Conservation (phyloP, 1,284 basidiomycete genomes). For the Puccinia coronata region DNA sequence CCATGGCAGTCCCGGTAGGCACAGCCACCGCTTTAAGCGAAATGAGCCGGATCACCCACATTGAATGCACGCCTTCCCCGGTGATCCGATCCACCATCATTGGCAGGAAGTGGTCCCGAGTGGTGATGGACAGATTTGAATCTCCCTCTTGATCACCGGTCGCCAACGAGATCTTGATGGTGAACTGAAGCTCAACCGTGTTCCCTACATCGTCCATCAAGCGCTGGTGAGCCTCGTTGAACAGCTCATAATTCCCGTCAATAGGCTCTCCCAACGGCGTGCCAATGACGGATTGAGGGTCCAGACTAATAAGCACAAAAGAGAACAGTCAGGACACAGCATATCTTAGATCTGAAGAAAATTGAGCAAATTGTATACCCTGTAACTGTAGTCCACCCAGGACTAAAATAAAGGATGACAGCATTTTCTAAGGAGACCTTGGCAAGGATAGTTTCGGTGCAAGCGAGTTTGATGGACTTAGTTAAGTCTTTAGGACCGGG, state of each 20-base stretch:
- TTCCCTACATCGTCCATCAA: slow-evolving; percentile 88
- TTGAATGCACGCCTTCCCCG: slow-evolving; percentile 85
- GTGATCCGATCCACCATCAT: slow-evolving; percentile 93
- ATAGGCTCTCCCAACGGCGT: slow-evolving; percentile 79
- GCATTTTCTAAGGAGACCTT: slow-evolving; percentile 92
- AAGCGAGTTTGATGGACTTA: slow-evolving; percentile 84
- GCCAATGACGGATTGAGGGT: slow-evolving; percentile 77
- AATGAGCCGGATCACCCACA: slow-evolving; percentile 94
- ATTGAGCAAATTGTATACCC: slow-evolving; percentile 67
- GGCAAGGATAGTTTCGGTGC: slow-evolving; percentile 91
- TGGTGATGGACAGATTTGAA: slow-evolving; percentile 57
- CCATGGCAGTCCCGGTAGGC: slow-evolving; percentile 60
- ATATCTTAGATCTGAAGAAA: not conserved
- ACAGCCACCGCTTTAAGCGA: slow-evolving; percentile 53
- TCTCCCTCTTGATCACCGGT: slow-evolving; percentile 56
- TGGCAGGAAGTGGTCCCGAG: slow-evolving; percentile 71
- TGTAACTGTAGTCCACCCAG: slow-evolving; percentile 86
- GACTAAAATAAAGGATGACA: slow-evolving; percentile 82
- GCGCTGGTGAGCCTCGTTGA: slow-evolving; percentile 80
- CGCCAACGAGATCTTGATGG: slow-evolving; percentile 55
- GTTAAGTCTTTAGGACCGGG: no score
- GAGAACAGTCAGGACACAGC: not conserved
- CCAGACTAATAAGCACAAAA: slow-evolving; percentile 65
- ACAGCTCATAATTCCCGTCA: slow-evolving; percentile 79
- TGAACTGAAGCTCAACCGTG: slow-evolving; percentile 86